Conservation (phyloP, 1,139 yeast species). For the Taphrina betulina region DNA sequence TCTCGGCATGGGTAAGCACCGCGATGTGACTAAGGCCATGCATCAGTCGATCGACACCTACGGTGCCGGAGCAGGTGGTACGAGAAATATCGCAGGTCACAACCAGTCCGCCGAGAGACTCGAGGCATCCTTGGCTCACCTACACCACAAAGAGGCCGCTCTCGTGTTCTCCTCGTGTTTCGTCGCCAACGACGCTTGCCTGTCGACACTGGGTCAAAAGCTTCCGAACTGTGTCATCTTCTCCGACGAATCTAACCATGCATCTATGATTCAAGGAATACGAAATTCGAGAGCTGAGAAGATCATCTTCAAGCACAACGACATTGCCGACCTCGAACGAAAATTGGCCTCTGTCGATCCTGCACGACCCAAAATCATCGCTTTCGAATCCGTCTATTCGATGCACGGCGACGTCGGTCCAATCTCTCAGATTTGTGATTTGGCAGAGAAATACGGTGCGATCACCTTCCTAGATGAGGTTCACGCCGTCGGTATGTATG, state of each 20-base stretch:
- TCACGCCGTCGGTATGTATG: conserved; percentile 98
- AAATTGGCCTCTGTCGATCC: conserved; percentile 76
- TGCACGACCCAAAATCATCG: conserved; percentile 86
- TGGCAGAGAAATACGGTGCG: conserved; percentile 97
- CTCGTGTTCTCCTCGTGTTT: conserved; percentile 92
- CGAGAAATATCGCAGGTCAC: conserved; percentile 98
- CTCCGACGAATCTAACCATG: conserved; percentile 91
- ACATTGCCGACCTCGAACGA: conserved; percentile 75
- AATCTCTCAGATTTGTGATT: conserved; percentile 84
- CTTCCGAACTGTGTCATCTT: conserved; percentile 86
- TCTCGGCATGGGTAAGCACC: conserved; percentile 87
- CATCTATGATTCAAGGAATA: conserved; percentile 96
- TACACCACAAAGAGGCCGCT: conserved; percentile 94
- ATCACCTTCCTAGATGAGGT: conserved; percentile 96
- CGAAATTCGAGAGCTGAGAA: conserved; percentile 84
- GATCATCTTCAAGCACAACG: conserved; percentile 88
- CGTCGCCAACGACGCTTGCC: conserved; percentile 96
- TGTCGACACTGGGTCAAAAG: conserved; percentile 85
- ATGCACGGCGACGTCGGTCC: conserved; percentile 99
- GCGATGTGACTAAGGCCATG: conserved; percentile 71
- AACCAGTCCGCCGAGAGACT: conserved; percentile 80
- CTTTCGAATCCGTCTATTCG: conserved; percentile 94
- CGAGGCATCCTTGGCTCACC: conserved; percentile 81
- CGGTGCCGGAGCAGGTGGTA: conserved; percentile 99
- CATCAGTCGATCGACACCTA: conserved; percentile 76